phyloP scores from a whole-genome alignment of 306 rosid species.

The Dicorynia guianensis region DNA sequence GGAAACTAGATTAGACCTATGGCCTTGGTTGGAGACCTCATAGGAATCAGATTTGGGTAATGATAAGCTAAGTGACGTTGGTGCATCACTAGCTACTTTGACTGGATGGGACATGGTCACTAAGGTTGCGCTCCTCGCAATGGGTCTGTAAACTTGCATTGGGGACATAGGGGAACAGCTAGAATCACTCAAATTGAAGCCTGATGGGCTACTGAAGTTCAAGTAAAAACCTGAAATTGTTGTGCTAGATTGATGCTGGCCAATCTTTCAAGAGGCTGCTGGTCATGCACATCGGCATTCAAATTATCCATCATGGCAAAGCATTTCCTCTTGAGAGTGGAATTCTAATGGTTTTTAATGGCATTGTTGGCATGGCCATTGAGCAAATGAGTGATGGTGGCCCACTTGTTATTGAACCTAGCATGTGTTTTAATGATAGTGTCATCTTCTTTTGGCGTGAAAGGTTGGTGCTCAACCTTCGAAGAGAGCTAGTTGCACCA shows the following conservation, averaged over 20 bases:
- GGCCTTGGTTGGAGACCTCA: constrained; percentile 34
- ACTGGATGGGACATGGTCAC: constrained; percentile 29
- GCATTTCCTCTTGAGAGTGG: constrained; percentile 81
- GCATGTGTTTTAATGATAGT: constrained; percentile 68
- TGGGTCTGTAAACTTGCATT: constrained; percentile 36
- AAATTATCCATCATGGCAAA: constrained; percentile 50
- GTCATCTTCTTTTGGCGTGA: constrained; percentile 72
- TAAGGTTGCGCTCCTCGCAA: constrained; percentile 30
- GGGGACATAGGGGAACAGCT: constrained; percentile 51
- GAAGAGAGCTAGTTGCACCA: constrained; percentile 97
- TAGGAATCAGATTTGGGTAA: constrained; percentile 62
- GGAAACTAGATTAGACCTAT: constrained; percentile 16
- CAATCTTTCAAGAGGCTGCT: constrained; percentile 68
- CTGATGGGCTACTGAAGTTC: constrained; percentile 70
- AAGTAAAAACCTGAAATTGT: constrained; percentile 35
- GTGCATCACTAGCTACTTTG: constrained; percentile 58
- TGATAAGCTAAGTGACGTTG: constrained; percentile 70
- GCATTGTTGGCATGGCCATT: no score
- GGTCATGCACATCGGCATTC: constrained; percentile 36
- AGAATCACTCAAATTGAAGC: constrained; percentile 80
- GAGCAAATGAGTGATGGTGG: no score
- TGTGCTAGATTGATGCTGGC: constrained; percentile 64
- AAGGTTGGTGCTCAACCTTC: constrained; percentile 75
- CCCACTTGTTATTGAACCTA: no score
- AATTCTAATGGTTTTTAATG: no score